These are phyloP conservation scores for Leptographium radiaticola DNA, from an alignment of 2,329 filamentous ascomycete genomes.

Conservation along the genomic window DNA sequence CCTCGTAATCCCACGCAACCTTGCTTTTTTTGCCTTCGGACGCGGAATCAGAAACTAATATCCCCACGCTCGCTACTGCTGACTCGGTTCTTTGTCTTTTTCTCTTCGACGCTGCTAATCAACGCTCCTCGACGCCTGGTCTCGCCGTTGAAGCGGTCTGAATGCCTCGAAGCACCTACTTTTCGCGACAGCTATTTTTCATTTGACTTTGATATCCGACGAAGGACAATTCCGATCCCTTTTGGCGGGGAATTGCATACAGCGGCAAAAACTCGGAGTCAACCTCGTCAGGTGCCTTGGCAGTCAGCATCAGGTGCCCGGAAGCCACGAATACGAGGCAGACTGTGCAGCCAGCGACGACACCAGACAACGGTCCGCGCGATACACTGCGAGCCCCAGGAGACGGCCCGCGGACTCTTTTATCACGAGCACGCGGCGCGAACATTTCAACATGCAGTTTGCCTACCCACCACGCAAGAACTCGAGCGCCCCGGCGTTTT, in stretches of 20 bases:
- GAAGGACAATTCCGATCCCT: background rate
- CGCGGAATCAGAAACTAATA: background rate
- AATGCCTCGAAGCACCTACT: background rate
- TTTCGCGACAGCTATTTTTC: constrained; percentile 13
- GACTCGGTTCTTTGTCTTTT: background rate
- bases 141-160: constrained; percentile 1
- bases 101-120: background rate
- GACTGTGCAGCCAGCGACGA: too few species aligned
- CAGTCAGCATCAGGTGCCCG: too few species aligned
- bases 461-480: constrained; percentile 77
- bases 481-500: constrained; percentile 62
- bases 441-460: constrained; percentile 56
- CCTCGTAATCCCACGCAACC: background rate
- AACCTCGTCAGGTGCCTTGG: too few species aligned
- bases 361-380: too few species aligned
- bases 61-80: background rate
- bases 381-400: too few species aligned
- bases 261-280: too few species aligned
- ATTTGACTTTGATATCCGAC: background rate
- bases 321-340: too few species aligned
- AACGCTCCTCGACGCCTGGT: constrained; percentile 3
- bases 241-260: too few species aligned
- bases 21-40: background rate
- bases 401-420: background rate
- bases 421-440: background rate